Percentiles rank a stretch among this genome's conserved stretches.
phyloP scores from a whole-genome alignment of 2,329 filamentous ascomycete genomes.

The Fusarium piperis region DNA sequence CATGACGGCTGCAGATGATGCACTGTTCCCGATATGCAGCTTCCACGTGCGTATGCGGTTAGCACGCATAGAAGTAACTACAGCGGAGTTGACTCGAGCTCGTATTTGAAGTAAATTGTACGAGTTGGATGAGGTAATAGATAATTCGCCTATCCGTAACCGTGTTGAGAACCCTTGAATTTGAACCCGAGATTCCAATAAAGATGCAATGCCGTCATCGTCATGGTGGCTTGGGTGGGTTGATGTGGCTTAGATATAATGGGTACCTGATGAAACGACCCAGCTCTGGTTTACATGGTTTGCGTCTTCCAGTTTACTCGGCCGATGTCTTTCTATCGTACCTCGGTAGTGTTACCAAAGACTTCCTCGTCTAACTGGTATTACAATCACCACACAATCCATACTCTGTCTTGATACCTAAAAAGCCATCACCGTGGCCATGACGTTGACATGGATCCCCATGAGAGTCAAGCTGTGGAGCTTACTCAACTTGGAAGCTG shows the following conservation, averaged over 20 bases:
- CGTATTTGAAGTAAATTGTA: not conserved
- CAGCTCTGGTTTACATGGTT: not conserved
- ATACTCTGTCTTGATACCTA: not conserved
- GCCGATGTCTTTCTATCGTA: not conserved
- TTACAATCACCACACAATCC: not conserved
- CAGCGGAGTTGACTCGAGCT: not conserved
- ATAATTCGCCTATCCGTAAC: not conserved
- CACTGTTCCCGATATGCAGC: constrained; percentile 6
- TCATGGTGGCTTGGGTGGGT: not conserved
- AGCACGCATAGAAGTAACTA: not conserved
- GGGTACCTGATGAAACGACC: not conserved
- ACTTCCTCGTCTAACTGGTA: not conserved
- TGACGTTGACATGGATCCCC: constrained; percentile 15
- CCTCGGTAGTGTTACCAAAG: not conserved
- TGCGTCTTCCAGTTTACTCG: not conserved
- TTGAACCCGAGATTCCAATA: not conserved
- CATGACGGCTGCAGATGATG: constrained; percentile 15
- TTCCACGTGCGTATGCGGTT: constrained; percentile 14
- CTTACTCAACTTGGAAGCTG: constrained; percentile 5
- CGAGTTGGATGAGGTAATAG: not conserved
- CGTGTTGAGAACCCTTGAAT: not conserved
- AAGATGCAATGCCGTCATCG: not conserved
- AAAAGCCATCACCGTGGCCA: not conserved
- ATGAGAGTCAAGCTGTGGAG: constrained; percentile 9
- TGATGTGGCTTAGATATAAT: not conserved